Percentiles rank a stretch among this genome's conserved stretches.
These are phyloP conservation scores for Termitomyces bulborhizus DNA, from an alignment of 768 basidiomycete species.

Conservation along the genomic window DNA sequence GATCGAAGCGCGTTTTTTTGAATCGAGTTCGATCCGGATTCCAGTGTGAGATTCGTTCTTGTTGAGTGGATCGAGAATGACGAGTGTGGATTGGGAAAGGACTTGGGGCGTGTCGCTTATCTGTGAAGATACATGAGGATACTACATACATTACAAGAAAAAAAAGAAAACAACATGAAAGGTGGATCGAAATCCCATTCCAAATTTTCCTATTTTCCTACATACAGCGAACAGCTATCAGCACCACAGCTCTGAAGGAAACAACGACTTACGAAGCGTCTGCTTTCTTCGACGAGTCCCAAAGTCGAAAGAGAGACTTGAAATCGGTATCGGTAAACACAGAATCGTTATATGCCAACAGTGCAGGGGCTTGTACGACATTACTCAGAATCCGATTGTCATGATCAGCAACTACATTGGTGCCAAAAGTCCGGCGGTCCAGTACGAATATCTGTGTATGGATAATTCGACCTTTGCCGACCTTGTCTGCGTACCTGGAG, in stretches of 20 bases:
- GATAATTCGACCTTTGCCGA: neutral
- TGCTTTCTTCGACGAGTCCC: slow-evolving; percentile 38
- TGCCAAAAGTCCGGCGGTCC: slow-evolving; percentile 27
- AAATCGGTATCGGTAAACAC: slow-evolving; percentile 36
- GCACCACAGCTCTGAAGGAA: neutral
- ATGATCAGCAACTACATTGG: slow-evolving; percentile 12
- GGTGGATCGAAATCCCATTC: slow-evolving; percentile 43
- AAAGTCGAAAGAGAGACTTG: slow-evolving; percentile 34
- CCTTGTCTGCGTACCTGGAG: neutral
- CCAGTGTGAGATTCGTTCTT: slow-evolving; percentile 23
- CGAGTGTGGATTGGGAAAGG: slow-evolving; percentile 32
- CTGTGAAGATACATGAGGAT: slow-evolving; percentile 17
- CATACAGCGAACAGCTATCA: neutral
- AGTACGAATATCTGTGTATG: slow-evolving; percentile 33
- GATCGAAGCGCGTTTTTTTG: slow-evolving; percentile 25
- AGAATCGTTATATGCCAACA: slow-evolving; percentile 42
- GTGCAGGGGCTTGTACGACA: slow-evolving; percentile 36
- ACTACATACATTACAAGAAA: neutral
- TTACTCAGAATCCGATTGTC: neutral
- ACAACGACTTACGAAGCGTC: slow-evolving; percentile 33
- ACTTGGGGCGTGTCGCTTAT: slow-evolving; percentile 46
- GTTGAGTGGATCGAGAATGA: slow-evolving; percentile 37
- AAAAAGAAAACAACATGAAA: slow-evolving; percentile 32
- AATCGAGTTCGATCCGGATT: slow-evolving; percentile 21
- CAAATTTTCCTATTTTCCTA: slow-evolving; percentile 50